phyloP scores from a whole-genome alignment of 2,329 filamentous ascomycete species.

The Magnaporthales sp. region DNA sequence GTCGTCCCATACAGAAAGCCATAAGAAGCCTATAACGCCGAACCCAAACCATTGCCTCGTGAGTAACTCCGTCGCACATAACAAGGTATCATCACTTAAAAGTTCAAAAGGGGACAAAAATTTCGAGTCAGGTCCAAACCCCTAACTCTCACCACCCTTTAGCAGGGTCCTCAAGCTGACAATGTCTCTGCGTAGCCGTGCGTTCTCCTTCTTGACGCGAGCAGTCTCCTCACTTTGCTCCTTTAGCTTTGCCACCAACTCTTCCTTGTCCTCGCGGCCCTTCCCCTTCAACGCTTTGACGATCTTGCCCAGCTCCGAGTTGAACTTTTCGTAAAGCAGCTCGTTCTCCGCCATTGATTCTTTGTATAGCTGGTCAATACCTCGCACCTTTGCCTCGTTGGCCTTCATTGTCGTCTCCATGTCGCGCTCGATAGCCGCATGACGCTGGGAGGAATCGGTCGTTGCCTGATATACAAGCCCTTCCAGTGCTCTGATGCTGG shows the following conservation, averaged over 20 bases:
- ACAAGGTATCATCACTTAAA: background rate
- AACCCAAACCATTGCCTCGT: slow-evolving; percentile 1
- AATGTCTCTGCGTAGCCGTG: slow-evolving; percentile 72
- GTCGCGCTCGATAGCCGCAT: slow-evolving; percentile 59
- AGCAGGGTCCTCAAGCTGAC: slow-evolving; percentile 55
- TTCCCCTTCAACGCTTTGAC: slow-evolving; percentile 65
- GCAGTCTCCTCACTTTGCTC: slow-evolving; percentile 71
- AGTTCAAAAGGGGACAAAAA: background rate
- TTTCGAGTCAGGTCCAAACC: background rate
- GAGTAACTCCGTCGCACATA: slow-evolving; percentile 2
- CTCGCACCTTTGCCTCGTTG: slow-evolving; percentile 68
- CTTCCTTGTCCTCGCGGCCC: slow-evolving; percentile 69
- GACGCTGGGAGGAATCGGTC: slow-evolving; percentile 49
- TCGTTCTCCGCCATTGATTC: slow-evolving; percentile 88
- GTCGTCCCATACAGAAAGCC: background rate
- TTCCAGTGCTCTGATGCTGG: slow-evolving; percentile 59
- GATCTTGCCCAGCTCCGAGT: slow-evolving; percentile 80
- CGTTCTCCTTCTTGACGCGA: slow-evolving; percentile 76
- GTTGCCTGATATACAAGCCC: slow-evolving; percentile 52
- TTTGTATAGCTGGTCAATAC: slow-evolving; percentile 81
- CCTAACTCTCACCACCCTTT: slow-evolving; percentile 26
- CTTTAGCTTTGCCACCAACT: slow-evolving; percentile 61
- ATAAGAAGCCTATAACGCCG: slow-evolving; percentile 1
- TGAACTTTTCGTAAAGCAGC: slow-evolving; percentile 84
- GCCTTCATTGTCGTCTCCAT: slow-evolving; percentile 63